phyloP scores from a whole-genome alignment of 208 protist genomes.

The Acanthamoeba castellanii region DNA sequence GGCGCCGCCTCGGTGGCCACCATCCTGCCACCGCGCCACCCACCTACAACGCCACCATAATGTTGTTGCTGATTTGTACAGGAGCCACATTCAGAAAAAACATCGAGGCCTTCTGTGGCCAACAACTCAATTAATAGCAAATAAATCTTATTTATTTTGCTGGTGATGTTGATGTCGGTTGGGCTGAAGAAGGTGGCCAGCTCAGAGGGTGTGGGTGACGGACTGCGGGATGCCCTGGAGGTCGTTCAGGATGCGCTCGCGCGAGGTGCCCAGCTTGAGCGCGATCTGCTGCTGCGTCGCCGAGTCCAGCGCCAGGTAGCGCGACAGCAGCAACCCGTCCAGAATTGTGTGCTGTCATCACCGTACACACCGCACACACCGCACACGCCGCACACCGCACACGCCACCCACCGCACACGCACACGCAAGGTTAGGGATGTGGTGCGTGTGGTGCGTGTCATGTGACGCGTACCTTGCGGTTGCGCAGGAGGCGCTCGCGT shows the following conservation, averaged over 20 bases:
- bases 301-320: constrained; percentile 39
- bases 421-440: neutral
- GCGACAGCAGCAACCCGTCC: constrained; percentile 62
- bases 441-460: too few relatives aligned
- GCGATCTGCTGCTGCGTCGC: constrained; percentile 53
- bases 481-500: constrained; percentile 48
- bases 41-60: too few relatives aligned
- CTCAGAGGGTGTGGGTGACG: constrained; percentile 21
- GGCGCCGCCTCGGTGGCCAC: neutral
- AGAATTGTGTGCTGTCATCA: constrained; percentile 67
- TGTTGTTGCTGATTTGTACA: too few relatives aligned
- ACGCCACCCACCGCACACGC: neutral
- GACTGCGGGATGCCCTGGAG: constrained; percentile 43
- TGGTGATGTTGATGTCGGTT: too few relatives aligned
- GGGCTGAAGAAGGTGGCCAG: too few relatives aligned
- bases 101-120: too few relatives aligned
- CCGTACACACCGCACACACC: too few relatives aligned
- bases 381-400: neutral
- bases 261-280: constrained; percentile 55
- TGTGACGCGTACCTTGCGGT: neutral
- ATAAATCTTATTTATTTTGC: too few relatives aligned
- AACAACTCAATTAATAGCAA: too few relatives aligned
- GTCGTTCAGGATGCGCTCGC: constrained; percentile 37
- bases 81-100: too few relatives aligned
- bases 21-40: neutral